Evolutionary conservation across 2,329 filamentous ascomycete genomes (phyloP).

Genomic region (Exophiala phaeomuriformis): DNA sequence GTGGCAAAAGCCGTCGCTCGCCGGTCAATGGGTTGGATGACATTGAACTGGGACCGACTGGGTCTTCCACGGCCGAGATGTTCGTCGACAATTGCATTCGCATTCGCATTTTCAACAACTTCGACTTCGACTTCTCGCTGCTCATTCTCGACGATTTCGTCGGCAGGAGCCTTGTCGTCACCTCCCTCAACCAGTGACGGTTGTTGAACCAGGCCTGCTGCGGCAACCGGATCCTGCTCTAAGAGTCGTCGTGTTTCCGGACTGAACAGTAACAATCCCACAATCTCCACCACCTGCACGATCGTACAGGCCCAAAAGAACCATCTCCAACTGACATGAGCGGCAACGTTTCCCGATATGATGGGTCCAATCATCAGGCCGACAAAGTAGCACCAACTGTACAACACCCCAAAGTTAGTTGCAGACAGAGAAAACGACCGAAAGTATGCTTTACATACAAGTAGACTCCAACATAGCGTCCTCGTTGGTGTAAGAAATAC

Average conservation of each 20-base stretch:
- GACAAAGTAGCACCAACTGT: slow-evolving; percentile 51
- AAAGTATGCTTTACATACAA: slow-evolving; percentile 46
- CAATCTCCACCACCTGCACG: slow-evolving; percentile 43
- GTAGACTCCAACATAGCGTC: slow-evolving; percentile 54
- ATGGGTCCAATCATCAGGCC: slow-evolving; percentile 48
- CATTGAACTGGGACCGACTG: slow-evolving; percentile 47
- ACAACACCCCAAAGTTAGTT: slow-evolving; percentile 41
- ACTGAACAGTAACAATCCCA: slow-evolving; percentile 52
- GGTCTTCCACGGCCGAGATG: slow-evolving; percentile 49
- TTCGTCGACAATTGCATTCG: background rate
- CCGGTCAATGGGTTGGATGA: slow-evolving; percentile 37
- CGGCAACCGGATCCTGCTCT: background rate
- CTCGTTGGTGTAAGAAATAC: slow-evolving; percentile 57
- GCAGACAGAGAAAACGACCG: slow-evolving; percentile 49
- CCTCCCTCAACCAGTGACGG: too few species aligned
- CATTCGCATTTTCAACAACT: background rate
- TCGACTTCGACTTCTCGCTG: background rate
- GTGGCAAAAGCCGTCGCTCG: background rate
- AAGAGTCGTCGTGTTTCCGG: slow-evolving; percentile 45
- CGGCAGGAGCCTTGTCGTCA: background rate
- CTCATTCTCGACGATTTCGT: background rate
- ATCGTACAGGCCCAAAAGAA: slow-evolving; percentile 61
- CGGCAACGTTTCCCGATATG: slow-evolving; percentile 53
- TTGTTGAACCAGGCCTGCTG: too few species aligned
- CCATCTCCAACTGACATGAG: slow-evolving; percentile 51